These are phyloP conservation scores for Eutrema heterophyllum DNA, from an alignment of 345 rosid species.

Conservation along the genomic window DNA sequence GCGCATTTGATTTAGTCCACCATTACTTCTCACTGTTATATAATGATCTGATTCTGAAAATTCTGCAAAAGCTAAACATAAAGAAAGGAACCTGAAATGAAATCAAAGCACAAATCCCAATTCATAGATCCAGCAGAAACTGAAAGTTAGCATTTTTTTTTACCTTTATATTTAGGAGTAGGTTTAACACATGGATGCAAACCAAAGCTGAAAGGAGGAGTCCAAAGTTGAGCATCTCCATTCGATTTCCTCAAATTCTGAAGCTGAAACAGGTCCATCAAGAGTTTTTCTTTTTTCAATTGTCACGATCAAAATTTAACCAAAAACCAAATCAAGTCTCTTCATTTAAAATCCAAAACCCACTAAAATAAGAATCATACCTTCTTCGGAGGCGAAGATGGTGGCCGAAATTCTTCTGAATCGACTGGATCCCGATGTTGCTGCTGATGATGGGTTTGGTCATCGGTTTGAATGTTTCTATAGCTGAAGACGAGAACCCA, in stretches of 20 bases:
- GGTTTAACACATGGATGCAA: constrained; percentile 72
- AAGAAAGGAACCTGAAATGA: background rate
- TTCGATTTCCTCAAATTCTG: constrained; percentile 35
- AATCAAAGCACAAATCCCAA: background rate
- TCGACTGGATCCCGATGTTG: constrained; percentile 16
- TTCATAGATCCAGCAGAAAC: background rate
- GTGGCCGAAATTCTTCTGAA: constrained; percentile 17
- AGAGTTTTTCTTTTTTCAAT: background rate
- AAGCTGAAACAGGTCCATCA: constrained; percentile 4
- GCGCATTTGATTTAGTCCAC: constrained; percentile 98
- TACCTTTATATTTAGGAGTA: constrained; percentile 58
- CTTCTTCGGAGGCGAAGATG: constrained; percentile 13
- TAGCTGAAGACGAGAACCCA: constrained; percentile 36
- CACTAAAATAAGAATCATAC: constrained; percentile 17
- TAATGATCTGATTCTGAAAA: constrained; percentile 45
- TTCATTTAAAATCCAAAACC: constrained; percentile 5
- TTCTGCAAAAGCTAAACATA: constrained; percentile 38
- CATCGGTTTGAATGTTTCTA: constrained; percentile 35
- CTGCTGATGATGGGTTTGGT: constrained; percentile 13
- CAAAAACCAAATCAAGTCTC: constrained; percentile 17
- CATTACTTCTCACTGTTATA: constrained; percentile 86
- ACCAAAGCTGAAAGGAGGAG: constrained; percentile 53
- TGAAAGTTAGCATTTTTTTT: background rate
- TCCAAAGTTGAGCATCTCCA: constrained; percentile 51
- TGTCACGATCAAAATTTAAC: background rate